Evolutionary conservation across 2,329 filamentous ascomycete species (phyloP).

Genomic region (Phialocephala sp.): DNA sequence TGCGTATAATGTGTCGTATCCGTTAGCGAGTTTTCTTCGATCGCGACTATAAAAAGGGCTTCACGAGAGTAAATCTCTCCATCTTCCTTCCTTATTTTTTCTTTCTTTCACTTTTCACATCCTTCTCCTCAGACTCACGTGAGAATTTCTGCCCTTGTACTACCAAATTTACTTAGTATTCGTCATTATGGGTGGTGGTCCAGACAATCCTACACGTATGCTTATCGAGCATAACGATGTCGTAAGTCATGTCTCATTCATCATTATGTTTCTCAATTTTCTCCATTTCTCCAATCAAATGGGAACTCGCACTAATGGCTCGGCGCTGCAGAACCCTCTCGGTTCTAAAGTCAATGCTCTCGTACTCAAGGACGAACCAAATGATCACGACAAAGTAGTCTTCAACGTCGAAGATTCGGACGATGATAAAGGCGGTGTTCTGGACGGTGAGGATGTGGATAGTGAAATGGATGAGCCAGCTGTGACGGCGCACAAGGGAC

Average conservation of each 20-base stretch:
- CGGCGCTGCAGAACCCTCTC: not conserved
- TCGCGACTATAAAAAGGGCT: not conserved
- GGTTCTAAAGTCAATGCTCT: not conserved
- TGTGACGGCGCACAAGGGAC: not conserved
- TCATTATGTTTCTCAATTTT: not conserved
- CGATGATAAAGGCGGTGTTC: not conserved
- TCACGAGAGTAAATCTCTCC: not conserved
- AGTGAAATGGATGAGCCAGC: not conserved
- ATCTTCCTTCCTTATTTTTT: not conserved
- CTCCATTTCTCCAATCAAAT: no score
- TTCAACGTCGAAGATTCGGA: not conserved
- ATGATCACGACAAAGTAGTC: not conserved
- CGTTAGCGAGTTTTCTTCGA: not conserved
- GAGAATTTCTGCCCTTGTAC: not conserved
- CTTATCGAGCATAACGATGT: not conserved
- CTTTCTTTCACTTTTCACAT: not conserved
- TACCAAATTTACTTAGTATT: not conserved
- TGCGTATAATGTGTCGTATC: not conserved
- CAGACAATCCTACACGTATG: not conserved
- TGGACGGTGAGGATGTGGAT: not conserved
- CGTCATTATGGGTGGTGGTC: not conserved
- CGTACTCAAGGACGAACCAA: not conserved
- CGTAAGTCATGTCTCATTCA: not conserved
- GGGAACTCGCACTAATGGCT: no score
- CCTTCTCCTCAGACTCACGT: no score